phyloP scores from a whole-genome alignment of 768 basidiomycete species.

The Russula compacta region DNA sequence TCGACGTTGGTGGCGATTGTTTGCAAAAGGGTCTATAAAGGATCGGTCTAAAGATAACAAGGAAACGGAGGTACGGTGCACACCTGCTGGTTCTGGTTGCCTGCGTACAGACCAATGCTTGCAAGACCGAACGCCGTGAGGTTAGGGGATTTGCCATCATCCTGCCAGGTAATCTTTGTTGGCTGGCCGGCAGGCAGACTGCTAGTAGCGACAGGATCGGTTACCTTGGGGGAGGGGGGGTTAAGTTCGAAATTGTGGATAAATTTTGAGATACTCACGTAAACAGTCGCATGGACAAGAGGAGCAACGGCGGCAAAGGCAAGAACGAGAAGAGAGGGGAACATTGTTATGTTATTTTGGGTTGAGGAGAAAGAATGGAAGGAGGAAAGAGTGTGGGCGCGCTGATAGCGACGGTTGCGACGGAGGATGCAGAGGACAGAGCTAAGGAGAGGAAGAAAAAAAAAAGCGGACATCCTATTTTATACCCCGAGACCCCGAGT shows the following conservation, averaged over 20 bases:
- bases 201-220: slow-evolving; percentile 40
- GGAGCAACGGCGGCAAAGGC: slow-evolving; percentile 12
- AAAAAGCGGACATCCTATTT: not conserved
- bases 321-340: slow-evolving; percentile 9
- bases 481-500: too few species aligned
- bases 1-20: slow-evolving; percentile 38
- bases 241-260: not conserved
- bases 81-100: slow-evolving; percentile 56
- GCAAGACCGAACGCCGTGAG: slow-evolving; percentile 44
- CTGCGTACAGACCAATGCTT: slow-evolving; percentile 51
- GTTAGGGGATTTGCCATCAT: slow-evolving; percentile 39
- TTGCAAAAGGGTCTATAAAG: slow-evolving; percentile 46
- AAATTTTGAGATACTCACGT: slow-evolving; percentile 2
- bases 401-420: slow-evolving; percentile 1
- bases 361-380: slow-evolving; percentile 8
- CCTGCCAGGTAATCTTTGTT: slow-evolving; percentile 50
- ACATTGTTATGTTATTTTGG: slow-evolving; percentile 10
- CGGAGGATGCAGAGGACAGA: not conserved
- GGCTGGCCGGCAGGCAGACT: slow-evolving; percentile 41
- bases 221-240: slow-evolving; percentile 36
- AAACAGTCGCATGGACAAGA: slow-evolving; percentile 10
- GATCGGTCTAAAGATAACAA: slow-evolving; percentile 16
- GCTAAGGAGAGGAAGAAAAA: not conserved
- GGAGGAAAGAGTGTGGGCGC: slow-evolving; percentile 10
- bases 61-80: not conserved